phyloP scores from a whole-genome alignment of 2,329 filamentous ascomycete species.

The Dactylonectria macrodidyma region DNA sequence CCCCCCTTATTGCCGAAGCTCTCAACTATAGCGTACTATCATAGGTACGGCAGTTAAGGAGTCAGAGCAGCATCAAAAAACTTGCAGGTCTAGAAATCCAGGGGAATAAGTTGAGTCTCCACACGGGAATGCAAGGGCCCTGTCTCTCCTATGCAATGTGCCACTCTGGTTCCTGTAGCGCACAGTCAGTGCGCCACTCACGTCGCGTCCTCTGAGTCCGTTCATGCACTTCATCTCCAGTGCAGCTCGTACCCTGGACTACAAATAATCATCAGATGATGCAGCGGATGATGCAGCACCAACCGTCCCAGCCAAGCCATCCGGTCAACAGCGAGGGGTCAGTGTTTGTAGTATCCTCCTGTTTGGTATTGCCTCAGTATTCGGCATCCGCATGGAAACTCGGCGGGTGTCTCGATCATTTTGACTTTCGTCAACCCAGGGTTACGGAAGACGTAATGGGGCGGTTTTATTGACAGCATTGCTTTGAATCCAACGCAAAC shows the following conservation, averaged over 20 bases:
- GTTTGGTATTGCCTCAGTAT: background rate
- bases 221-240: conserved; percentile 8
- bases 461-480: too few species aligned
- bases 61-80: too few species aligned
- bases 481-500: too few species aligned
- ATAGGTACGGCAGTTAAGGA: too few species aligned
- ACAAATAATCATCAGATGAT: background rate
- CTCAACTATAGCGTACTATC: too few species aligned
- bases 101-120: conserved; percentile 7
- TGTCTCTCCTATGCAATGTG: background rate
- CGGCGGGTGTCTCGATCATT: too few species aligned
- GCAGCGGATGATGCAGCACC: background rate
- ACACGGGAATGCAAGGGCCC: conserved; percentile 9
- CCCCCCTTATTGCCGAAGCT: background rate
- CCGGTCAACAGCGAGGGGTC: background rate
- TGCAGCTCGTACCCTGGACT: background rate
- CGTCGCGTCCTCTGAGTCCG: background rate
- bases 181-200: conserved; percentile 5
- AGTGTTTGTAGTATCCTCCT: background rate
- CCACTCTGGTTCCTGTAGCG: conserved; percentile 1
- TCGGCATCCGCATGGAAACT: background rate
- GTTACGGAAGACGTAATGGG: too few species aligned
- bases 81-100: background rate
- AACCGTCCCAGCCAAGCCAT: background rate
- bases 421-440: background rate